These are phyloP conservation scores for Zostera marina DNA, from an alignment of 116 monocot genomes.

Conservation along the genomic window DNA sequence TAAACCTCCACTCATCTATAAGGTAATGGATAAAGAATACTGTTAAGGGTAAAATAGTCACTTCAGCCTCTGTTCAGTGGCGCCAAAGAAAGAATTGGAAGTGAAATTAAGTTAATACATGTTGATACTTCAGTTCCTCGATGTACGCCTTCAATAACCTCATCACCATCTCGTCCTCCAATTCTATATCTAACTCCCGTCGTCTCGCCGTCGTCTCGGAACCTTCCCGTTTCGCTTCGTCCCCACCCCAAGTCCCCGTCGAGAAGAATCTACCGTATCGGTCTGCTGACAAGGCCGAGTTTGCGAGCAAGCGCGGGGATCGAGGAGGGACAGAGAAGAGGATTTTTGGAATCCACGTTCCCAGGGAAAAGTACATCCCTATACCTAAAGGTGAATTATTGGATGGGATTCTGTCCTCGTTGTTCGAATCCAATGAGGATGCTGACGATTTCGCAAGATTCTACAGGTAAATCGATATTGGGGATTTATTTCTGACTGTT, in stretches of 20 bases:
- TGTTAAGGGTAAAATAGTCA: no score
- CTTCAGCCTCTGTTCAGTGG: no score
- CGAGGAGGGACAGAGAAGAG: slow-evolving; percentile 3
- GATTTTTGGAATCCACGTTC: slow-evolving; percentile 56
- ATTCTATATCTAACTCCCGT: not conserved
- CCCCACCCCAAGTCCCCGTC: not conserved
- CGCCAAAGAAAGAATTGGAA: no score
- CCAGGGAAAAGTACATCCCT: slow-evolving; percentile 61
- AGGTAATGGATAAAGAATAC: no score
- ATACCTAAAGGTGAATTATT: slow-evolving; percentile 52
- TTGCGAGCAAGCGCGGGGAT: not conserved
- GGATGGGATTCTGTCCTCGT: slow-evolving; percentile 30
- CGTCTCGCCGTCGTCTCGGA: not conserved
- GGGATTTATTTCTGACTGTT: not conserved
- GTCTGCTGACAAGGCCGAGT: not conserved
- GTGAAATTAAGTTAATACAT: no score
- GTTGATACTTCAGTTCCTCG: no score
- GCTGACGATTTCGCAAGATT: slow-evolving; percentile 43
- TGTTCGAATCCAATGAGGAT: slow-evolving; percentile 40
- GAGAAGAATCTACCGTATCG: not conserved
- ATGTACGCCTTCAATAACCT: not conserved
- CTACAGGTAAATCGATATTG: slow-evolving; percentile 14
- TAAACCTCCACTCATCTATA: no score
- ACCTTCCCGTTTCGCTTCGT: not conserved
- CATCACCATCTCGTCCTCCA: not conserved